Evolutionary conservation across 2,329 filamentous ascomycete species (phyloP).

Genomic region (Hypoxylon sp.): DNA sequence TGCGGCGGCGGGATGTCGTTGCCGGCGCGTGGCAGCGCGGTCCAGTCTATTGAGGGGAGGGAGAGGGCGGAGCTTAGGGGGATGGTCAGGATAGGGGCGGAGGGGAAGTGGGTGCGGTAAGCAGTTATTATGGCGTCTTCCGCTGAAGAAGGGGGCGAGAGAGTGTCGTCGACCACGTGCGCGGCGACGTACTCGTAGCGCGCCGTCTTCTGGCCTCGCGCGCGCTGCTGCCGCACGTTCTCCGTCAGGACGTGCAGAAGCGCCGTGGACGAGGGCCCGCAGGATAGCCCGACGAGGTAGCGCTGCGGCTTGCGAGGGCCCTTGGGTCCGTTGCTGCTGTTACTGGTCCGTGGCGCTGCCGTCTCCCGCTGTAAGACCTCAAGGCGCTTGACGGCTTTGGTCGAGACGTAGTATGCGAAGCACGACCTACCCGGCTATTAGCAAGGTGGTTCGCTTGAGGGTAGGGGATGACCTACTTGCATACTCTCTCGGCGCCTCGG

Average conservation of each 20-base stretch:
- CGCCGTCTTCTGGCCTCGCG: conserved; percentile 63
- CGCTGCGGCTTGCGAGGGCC: conserved; percentile 55
- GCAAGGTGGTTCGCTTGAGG: neutral
- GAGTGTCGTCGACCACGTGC: conserved; percentile 61
- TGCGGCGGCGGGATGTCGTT: conserved; percentile 21
- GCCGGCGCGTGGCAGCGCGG: conserved; percentile 51
- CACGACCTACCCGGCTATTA: conserved; percentile 67
- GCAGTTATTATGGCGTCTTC: conserved; percentile 7
- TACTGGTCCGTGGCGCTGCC: conserved; percentile 48
- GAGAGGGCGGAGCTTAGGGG: conserved; percentile 72
- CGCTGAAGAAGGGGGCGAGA: neutral
- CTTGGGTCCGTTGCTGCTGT: conserved; percentile 35
- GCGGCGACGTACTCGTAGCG: conserved; percentile 73
- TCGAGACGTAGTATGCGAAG: conserved; percentile 80
- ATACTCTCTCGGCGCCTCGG: conserved; percentile 47
- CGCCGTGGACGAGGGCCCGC: conserved; percentile 82
- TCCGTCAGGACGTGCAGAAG: conserved; percentile 80
- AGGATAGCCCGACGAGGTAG: conserved; percentile 83
- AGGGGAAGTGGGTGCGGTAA: conserved; percentile 72
- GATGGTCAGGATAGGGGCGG: conserved; percentile 71
- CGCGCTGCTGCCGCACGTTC: conserved; percentile 74
- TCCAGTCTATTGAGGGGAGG: conserved; percentile 64
- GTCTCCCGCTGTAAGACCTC: conserved; percentile 64
- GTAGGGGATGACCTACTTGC: conserved; percentile 41
- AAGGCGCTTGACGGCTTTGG: conserved; percentile 82